phyloP scores from a whole-genome alignment of 2,329 filamentous ascomycete species.

The Amesomyces nigricolor region DNA sequence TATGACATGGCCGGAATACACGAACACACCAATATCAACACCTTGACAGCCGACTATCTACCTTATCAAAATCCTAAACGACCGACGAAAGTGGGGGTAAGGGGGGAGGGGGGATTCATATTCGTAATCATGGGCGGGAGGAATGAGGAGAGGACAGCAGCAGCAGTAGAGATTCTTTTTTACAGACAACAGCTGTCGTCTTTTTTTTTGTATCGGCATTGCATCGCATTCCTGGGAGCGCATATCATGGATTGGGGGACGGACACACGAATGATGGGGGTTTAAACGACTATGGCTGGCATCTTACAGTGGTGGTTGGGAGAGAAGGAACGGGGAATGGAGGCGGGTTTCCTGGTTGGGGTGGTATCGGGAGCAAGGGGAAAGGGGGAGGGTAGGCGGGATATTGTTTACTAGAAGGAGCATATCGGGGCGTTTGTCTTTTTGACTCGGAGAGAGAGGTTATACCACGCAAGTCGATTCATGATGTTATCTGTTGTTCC shows the following conservation, averaged over 20 bases:
- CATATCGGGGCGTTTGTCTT: conserved; percentile 19
- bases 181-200: no score
- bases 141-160: background rate
- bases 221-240: conserved; percentile 14
- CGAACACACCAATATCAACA: background rate
- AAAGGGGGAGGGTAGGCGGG: conserved; percentile 8
- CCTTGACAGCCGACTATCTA: background rate
- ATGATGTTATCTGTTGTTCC: background rate
- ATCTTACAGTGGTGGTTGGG: background rate
- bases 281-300: conserved; percentile 2
- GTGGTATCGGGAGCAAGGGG: background rate
- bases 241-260: conserved; percentile 9
- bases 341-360: no score
- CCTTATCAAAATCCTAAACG: no score
- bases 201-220: background rate
- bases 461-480: conserved; percentile 12
- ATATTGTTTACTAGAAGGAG: conserved; percentile 16
- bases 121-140: conserved; percentile 3
- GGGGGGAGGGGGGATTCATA: background rate
- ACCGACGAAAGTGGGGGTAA: no score
- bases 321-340: no score
- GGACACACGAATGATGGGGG: background rate
- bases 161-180: no score
- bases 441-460: background rate
- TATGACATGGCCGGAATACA: conserved; percentile 26